A percentile compares a stretch with the other conserved stretches of the same genome.
Conservation (phyloP, 2,329 filamentous ascomycete species). For the Aspergillus caelatus region DNA sequence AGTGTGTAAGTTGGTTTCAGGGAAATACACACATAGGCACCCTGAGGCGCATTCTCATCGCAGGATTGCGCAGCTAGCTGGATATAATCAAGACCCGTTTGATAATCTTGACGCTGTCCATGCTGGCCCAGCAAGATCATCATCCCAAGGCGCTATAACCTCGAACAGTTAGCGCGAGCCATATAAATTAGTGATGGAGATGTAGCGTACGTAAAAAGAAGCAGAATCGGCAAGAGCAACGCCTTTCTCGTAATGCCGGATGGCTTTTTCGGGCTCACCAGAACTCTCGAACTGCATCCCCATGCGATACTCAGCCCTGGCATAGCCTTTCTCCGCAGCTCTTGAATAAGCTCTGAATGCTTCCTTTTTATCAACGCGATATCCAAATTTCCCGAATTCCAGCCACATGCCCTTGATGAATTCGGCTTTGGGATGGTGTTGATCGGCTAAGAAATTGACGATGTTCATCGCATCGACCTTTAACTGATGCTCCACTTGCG, state of each 20-base stretch:
- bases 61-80: slow-evolving; percentile 79
- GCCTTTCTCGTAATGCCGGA: slow-evolving; percentile 85
- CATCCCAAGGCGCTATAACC: slow-evolving; percentile 81
- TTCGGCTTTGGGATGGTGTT: slow-evolving; percentile 88
- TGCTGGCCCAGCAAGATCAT: slow-evolving; percentile 95
- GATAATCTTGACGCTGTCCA: slow-evolving; percentile 80
- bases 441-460: slow-evolving; percentile 83
- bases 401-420: slow-evolving; percentile 97
- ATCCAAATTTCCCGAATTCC: slow-evolving; percentile 95
- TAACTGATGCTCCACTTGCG: slow-evolving; percentile 84
- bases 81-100: slow-evolving; percentile 78
- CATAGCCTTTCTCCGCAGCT: slow-evolving; percentile 84
- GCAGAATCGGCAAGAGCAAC: slow-evolving; percentile 83
- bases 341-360: slow-evolving; percentile 84
- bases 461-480: slow-evolving; percentile 89
- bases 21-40: slow-evolving; percentile 67
- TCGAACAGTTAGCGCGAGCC: slow-evolving; percentile 11
- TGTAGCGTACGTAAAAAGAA: slow-evolving; percentile 64
- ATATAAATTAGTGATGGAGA: not conserved
- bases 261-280: slow-evolving; percentile 86
- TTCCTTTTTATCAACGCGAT: slow-evolving; percentile 89
- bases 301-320: slow-evolving; percentile 91
- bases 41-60: slow-evolving; percentile 95
- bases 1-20: not conserved
- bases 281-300: slow-evolving; percentile 98